Conservation (phyloP, 768 basidiomycete species). For the Pisolithus tinctorius region DNA sequence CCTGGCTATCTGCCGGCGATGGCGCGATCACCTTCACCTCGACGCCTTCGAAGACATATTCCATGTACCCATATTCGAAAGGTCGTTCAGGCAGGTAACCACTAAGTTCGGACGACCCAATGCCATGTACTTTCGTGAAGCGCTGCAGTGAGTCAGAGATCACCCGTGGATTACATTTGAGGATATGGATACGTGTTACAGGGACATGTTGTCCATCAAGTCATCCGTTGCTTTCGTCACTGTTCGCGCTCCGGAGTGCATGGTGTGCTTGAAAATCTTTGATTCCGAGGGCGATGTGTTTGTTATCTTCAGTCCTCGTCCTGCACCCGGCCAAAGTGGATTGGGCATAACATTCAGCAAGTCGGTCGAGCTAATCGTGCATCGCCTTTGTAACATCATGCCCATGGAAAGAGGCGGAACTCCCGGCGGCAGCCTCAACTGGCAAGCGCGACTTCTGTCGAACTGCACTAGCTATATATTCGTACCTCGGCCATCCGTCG, state of each 20-base stretch:
- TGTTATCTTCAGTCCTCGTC: conserved; percentile 57
- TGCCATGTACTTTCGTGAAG: conserved; percentile 23
- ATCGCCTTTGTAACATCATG: conserved; percentile 38
- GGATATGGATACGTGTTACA: conserved; percentile 10
- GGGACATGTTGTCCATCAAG: conserved; percentile 10
- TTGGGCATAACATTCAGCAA: conserved; percentile 48
- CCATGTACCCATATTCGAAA: conserved; percentile 40
- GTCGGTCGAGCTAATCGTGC: conserved; percentile 34
- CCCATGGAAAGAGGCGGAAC: conserved; percentile 31
- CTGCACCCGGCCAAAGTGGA: conserved; percentile 40
- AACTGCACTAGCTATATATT: conserved; percentile 53
- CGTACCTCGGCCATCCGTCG: conserved; percentile 25
- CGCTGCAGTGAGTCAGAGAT: conserved; percentile 13
- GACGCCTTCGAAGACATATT: conserved; percentile 44
- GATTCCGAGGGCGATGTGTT: conserved; percentile 31
- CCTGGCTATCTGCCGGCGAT: too few species aligned
- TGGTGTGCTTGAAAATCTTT: conserved; percentile 38
- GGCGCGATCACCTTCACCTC: conserved; percentile 27
- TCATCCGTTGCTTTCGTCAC: conserved; percentile 36
- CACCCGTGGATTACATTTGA: not conserved
- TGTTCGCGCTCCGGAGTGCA: conserved; percentile 54
- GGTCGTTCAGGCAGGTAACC: conserved; percentile 29
- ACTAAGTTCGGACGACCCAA: conserved; percentile 31
- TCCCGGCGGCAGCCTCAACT: conserved; percentile 35
- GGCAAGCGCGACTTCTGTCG: conserved; percentile 49